phyloP scores from a whole-genome alignment of 106 monocot species.

The Amphibolis antarctica region DNA sequence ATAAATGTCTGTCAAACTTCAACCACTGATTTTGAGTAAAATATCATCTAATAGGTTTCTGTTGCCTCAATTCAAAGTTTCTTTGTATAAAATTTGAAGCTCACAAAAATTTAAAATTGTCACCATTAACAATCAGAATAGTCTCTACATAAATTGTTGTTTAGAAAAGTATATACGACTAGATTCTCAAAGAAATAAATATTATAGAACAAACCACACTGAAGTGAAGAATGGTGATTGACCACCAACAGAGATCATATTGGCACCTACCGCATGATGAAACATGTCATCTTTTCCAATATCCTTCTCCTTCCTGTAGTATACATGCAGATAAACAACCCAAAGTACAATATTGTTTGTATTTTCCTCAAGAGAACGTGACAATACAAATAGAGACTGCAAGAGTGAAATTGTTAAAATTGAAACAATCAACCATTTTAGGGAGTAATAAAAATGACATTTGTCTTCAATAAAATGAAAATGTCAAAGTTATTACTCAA shows the following conservation, averaged over 20 bases:
- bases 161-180: too few species aligned
- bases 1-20: too few species aligned
- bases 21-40: too few species aligned
- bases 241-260: background rate
- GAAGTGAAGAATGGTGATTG: background rate
- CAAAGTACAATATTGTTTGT: conserved; percentile 19
- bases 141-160: too few species aligned
- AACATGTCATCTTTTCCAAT: conserved; percentile 91
- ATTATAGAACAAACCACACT: background rate
- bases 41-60: too few species aligned
- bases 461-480: background rate
- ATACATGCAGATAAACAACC: conserved; percentile 64
- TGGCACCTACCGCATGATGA: conserved; percentile 48
- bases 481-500: background rate
- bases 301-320: conserved; percentile 53
- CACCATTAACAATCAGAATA: too few species aligned
- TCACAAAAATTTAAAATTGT: too few species aligned
- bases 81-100: too few species aligned
- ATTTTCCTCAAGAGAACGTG: conserved; percentile 66
- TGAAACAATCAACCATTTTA: conserved; percentile 3
- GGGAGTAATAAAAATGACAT: background rate
- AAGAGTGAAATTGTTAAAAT: background rate
- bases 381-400: conserved; percentile 56
- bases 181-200: too few species aligned
- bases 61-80: too few species aligned